Conservation (phyloP, 148 eudicot genomes). For the Cornus florida region DNA sequence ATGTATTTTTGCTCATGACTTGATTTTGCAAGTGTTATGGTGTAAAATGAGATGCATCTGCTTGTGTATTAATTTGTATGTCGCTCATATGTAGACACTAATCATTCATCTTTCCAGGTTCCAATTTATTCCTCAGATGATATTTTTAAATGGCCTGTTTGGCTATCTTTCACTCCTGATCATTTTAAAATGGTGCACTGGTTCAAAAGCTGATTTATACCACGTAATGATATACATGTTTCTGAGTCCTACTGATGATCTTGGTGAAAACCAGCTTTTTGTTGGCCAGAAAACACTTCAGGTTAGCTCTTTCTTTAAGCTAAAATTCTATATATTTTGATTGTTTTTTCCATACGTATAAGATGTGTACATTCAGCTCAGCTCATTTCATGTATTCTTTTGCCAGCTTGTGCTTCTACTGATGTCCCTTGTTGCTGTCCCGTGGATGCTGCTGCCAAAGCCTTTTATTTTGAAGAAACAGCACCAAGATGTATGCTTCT, state of each 20-base stretch:
- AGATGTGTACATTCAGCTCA: conserved; percentile 3
- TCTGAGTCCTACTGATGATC: conserved; percentile 82
- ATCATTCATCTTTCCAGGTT: conserved; percentile 32
- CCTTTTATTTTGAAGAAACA: conserved; percentile 84
- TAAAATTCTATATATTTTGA: not conserved
- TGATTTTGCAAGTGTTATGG: not conserved
- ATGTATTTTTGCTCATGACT: not conserved
- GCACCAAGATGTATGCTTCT: conserved; percentile 59
- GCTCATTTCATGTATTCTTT: conserved; percentile 10
- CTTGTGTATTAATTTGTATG: too few relatives aligned
- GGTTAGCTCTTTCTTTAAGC: conserved; percentile 35
- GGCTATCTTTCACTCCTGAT: conserved; percentile 60
- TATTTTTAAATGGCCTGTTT: conserved; percentile 53
- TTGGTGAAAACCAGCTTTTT: conserved; percentile 93
- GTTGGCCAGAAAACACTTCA: conserved; percentile 76
- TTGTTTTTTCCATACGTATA: not conserved
- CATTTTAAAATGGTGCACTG: conserved; percentile 55
- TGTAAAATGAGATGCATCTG: not conserved
- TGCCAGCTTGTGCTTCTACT: conserved; percentile 70
- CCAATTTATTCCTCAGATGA: conserved; percentile 60
- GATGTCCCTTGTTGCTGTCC: conserved; percentile 87
- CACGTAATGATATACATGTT: conserved; percentile 69
- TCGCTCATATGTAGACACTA: not conserved
- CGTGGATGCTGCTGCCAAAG: conserved; percentile 98
- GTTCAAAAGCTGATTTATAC: conserved; percentile 62